Conservation (phyloP, 805 yeast species). For the Komagataella kurtzmanii region DNA sequence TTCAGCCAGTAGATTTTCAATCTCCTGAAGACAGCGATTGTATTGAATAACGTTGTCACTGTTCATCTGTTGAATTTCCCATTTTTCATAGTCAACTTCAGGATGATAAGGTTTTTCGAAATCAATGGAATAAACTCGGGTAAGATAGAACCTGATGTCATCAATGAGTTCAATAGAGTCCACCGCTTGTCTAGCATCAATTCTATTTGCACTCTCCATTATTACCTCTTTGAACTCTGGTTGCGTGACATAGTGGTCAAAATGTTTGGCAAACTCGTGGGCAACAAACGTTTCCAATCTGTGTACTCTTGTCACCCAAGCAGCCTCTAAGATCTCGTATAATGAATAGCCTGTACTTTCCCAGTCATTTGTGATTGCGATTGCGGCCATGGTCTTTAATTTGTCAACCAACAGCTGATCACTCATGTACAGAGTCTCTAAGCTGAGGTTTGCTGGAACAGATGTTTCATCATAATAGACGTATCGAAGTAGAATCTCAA, state of each 20-base stretch:
- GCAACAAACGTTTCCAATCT: conserved; percentile 56
- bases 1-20: conserved; percentile 25
- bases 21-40: conserved; percentile 21
- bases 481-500: conserved; percentile 38
- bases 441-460: conserved; percentile 33
- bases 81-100: conserved; percentile 4
- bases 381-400: conserved; percentile 51
- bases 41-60: conserved; percentile 17
- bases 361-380: conserved; percentile 22
- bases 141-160: conserved; percentile 56
- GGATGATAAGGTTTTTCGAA: conserved; percentile 7
- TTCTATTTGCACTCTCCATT: conserved; percentile 33
- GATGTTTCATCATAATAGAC: conserved; percentile 48
- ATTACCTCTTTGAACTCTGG: conserved; percentile 24
- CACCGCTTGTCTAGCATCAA: conserved; percentile 49
- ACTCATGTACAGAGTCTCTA: conserved; percentile 45
- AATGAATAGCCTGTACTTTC: conserved; percentile 15
- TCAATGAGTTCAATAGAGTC: conserved; percentile 74
- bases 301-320: conserved; percentile 57
- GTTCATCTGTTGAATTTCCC: conserved; percentile 5
- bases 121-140: conserved; percentile 21
- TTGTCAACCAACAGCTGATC: conserved; percentile 50
- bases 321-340: conserved; percentile 45
- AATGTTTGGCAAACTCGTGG: conserved; percentile 35
- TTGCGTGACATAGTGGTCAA: conserved; percentile 22